phyloP scores from a whole-genome alignment of 2,329 filamentous ascomycete genomes.

The Talaromyces sp. region DNA sequence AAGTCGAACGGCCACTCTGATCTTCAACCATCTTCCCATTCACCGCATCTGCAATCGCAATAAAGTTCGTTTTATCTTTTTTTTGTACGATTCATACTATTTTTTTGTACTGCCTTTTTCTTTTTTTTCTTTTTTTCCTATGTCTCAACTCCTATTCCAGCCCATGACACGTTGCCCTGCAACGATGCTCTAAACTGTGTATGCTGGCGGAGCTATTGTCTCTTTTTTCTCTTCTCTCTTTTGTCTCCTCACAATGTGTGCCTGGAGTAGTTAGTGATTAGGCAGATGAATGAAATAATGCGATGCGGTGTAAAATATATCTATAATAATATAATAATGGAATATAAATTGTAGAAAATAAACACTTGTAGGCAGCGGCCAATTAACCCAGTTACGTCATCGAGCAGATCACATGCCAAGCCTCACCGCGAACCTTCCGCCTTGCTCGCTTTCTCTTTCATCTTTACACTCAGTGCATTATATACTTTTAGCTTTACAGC shows the following conservation, averaged over 20 bases:
- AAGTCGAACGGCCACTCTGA: background rate
- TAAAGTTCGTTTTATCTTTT: background rate
- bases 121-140: background rate
- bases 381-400: background rate
- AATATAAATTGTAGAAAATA: too few species aligned
- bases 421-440: background rate
- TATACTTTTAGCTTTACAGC: background rate
- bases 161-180: background rate
- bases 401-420: slow-evolving; percentile 1
- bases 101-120: background rate
- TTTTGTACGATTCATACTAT: background rate
- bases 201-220: background rate
- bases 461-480: background rate
- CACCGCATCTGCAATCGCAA: background rate
- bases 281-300: background rate
- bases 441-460: background rate
- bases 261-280: background rate
- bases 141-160: background rate
- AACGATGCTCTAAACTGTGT: background rate
- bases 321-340: too few species aligned
- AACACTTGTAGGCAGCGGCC: background rate
- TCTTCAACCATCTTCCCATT: background rate
- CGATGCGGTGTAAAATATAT: background rate
- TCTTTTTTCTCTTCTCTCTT: too few species aligned
- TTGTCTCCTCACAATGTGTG: background rate